Evolutionary conservation across 2,329 filamentous ascomycete genomes (phyloP).

Genomic region (Tolypocladium ophioglossoides): DNA sequence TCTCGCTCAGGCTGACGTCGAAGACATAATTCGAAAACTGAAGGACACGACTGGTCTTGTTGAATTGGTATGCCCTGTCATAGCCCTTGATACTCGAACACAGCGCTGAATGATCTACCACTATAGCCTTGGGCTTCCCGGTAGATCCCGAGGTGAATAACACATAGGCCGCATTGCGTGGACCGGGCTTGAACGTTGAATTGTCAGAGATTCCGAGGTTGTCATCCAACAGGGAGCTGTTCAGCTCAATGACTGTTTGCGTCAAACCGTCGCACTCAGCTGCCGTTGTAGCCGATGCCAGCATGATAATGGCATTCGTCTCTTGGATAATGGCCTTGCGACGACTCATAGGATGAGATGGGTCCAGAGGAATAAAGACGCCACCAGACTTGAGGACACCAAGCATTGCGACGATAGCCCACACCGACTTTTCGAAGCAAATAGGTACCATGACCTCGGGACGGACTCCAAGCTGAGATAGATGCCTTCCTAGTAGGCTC

Average conservation of each 20-base stretch:
- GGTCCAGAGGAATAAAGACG: slow-evolving; percentile 15
- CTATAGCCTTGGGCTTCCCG: slow-evolving; percentile 15
- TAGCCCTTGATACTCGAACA: slow-evolving; percentile 39
- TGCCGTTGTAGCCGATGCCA: background rate
- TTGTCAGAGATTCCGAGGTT: too few relatives aligned
- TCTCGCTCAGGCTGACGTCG: slow-evolving; percentile 29
- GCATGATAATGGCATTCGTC: slow-evolving; percentile 1
- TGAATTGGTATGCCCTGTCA: slow-evolving; percentile 34
- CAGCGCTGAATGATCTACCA: slow-evolving; percentile 36
- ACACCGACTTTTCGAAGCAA: slow-evolving; percentile 8
- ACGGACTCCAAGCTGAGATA: background rate
- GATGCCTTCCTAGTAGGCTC: background rate
- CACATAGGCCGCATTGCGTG: slow-evolving; percentile 8
- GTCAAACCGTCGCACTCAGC: too few relatives aligned
- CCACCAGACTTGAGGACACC: slow-evolving; percentile 16
- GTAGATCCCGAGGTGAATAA: slow-evolving; percentile 18
- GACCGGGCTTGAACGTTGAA: background rate
- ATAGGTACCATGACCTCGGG: background rate
- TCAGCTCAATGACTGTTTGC: too few relatives aligned
- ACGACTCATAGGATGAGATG: slow-evolving; percentile 3
- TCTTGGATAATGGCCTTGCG: slow-evolving; percentile 3
- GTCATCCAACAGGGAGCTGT: too few relatives aligned
- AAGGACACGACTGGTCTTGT: slow-evolving; percentile 36
- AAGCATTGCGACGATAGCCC: slow-evolving; percentile 10
- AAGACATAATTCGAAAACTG: slow-evolving; percentile 41